Evolutionary conservation across 768 basidiomycete species (phyloP).

Genomic region (Boletus patriciae): DNA sequence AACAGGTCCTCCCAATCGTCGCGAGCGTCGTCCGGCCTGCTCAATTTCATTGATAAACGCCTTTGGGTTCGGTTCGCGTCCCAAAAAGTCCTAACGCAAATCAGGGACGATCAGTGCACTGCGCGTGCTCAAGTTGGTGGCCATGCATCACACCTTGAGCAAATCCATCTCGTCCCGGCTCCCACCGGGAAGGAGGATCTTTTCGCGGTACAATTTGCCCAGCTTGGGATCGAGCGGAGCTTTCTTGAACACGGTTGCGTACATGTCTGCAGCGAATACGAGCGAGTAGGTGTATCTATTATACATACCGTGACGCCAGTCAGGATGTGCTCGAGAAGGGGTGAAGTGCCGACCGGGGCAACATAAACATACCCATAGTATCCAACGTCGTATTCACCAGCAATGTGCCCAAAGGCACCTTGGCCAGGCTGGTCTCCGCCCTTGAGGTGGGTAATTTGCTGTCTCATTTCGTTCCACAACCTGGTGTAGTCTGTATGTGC

Average conservation of each 20-base stretch:
- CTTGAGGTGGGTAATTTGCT: constrained; percentile 66
- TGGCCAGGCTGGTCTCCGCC: constrained; percentile 66
- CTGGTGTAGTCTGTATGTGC: constrained; percentile 59
- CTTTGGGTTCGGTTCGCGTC: constrained; percentile 68
- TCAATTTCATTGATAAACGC: constrained; percentile 67
- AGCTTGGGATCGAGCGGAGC: constrained; percentile 69
- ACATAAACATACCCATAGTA: constrained; percentile 63
- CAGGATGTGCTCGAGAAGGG: not conserved
- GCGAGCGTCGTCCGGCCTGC: constrained; percentile 42
- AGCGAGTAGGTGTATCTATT: constrained; percentile 68
- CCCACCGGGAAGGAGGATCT: constrained; percentile 69
- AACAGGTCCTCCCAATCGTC: not conserved
- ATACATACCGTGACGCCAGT: not conserved
- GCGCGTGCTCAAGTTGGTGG: too few relatives aligned
- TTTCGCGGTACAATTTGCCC: constrained; percentile 67
- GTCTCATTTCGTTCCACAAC: constrained; percentile 71
- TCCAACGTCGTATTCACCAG: constrained; percentile 63
- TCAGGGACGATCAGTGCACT: not conserved
- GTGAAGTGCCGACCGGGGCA: not conserved
- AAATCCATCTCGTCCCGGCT: constrained; percentile 74
- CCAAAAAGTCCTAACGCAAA: constrained; percentile 65
- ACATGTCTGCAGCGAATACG: constrained; percentile 60
- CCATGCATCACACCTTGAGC: constrained; percentile 52
- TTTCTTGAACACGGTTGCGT: constrained; percentile 68
- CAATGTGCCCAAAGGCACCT: constrained; percentile 69